These are phyloP conservation scores for Penicillium brasilianum DNA, from an alignment of 2,329 filamentous ascomycete genomes.

Conservation along the genomic window DNA sequence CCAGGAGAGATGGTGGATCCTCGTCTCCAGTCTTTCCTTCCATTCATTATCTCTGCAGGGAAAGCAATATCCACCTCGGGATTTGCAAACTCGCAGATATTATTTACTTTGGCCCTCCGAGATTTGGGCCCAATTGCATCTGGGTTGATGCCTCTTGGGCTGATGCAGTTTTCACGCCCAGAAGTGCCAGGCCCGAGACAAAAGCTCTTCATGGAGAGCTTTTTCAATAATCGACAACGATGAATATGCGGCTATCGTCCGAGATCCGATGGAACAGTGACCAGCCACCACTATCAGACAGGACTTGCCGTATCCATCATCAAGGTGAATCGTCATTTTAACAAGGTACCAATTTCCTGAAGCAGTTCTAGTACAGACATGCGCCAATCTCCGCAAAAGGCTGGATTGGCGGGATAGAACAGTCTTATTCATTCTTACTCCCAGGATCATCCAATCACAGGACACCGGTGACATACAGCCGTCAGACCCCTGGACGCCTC, in stretches of 20 bases:
- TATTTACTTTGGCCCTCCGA: background rate
- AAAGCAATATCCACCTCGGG: background rate
- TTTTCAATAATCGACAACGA: background rate
- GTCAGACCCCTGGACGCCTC: background rate
- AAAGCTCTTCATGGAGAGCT: background rate
- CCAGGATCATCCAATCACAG: background rate
- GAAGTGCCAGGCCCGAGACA: background rate
- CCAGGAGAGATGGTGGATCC: background rate
- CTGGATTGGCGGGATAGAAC: background rate
- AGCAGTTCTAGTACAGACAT: background rate
- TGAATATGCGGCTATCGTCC: background rate
- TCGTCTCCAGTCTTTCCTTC: background rate
- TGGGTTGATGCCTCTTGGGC: background rate
- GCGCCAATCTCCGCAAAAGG: background rate
- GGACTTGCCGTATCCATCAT: background rate
- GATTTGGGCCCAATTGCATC: background rate
- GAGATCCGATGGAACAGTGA: background rate
- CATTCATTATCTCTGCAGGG: background rate
- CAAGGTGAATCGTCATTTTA: background rate
- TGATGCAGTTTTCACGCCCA: background rate
- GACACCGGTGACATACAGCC: background rate
- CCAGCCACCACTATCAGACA: background rate
- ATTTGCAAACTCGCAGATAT: background rate
- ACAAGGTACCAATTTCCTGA: background rate
- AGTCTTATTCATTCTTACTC: background rate